Base-by-base conservation (phyloP, 768 basidiomycete genomes). In the Tephrocybe sp. region DNA sequence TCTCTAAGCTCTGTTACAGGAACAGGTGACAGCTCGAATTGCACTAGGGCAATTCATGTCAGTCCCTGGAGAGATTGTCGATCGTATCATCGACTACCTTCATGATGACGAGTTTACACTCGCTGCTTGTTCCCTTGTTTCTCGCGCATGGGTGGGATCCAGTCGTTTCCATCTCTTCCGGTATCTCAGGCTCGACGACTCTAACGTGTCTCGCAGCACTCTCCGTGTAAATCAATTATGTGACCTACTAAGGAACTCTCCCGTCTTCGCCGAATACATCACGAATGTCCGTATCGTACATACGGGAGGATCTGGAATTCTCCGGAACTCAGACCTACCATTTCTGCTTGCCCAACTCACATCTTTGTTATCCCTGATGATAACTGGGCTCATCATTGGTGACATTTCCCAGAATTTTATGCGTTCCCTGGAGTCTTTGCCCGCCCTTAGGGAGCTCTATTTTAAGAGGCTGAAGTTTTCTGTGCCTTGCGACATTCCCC, bases 31-130 rank as follows among this genome's bases (percentile, higher is more conserved):
- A n/a, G n/a, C n/a, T n/a, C n/a, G n/a, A n/a, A n/a, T n/a, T n/a
- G n/a, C n/a, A n/a, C n/a, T n/a, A n/a, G n/a, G n/a, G n/a, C 11
- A 22, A 9, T 4, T 13, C 19, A 51, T 51, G 50, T 34, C 43
- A 3, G 21, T 51, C 16, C 49, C 53, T 25, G 15, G 12, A 5
- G 65, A 66, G 38, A 56, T 66, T 37, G 56, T 60, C 43, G 61
- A 61, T 45, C 51, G 60, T 45, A 63, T 68, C 32, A 62, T 68
- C 46, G 63, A 60, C 25, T 65, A 64, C 45, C 46, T 68, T 13
- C 61, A 63, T 44, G 61, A 61, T 38, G 58, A 62, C 27, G 49
- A 55, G 3, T 21, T 24, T n/a, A 43, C 63, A 15, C 58, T 66
- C 16, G 48, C 58, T 18, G 50, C 60, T 9, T 65, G 62, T 47